Conservation (phyloP, 2,329 filamentous ascomycete species). For the Simplicillium aogashimaense region DNA sequence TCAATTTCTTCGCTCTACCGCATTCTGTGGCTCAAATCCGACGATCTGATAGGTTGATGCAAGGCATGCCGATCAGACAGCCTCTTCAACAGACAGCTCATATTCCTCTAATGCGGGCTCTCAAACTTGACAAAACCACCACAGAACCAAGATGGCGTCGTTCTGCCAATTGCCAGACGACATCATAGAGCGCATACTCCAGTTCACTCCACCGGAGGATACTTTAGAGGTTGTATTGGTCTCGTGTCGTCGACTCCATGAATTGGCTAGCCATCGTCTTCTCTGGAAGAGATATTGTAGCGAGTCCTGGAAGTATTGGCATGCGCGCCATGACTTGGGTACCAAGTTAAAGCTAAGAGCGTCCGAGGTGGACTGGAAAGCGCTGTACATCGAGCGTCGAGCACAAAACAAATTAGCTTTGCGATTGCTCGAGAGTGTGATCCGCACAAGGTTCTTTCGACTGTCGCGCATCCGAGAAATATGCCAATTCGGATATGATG, state of each 20-base stretch:
- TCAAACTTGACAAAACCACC: constrained; percentile 13
- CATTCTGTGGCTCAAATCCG: too few species aligned
- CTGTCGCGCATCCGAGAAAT: constrained; percentile 62
- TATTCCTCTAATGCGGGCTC: background rate
- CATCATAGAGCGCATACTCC: constrained; percentile 70
- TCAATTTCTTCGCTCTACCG: too few species aligned
- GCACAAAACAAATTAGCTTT: constrained; percentile 40
- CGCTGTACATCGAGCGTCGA: constrained; percentile 49
- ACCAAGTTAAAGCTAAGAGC: constrained; percentile 43
- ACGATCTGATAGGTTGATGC: too few species aligned
- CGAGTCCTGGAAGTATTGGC: constrained; percentile 65
- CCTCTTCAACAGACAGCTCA: too few species aligned
- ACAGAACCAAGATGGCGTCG: constrained; percentile 14
- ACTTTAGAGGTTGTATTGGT: constrained; percentile 36
- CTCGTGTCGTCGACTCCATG: constrained; percentile 54
- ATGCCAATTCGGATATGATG: constrained; percentile 69
- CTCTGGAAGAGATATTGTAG: constrained; percentile 75
- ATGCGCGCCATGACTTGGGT: constrained; percentile 49
- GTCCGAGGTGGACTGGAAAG: constrained; percentile 63
- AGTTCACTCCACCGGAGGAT: constrained; percentile 47
- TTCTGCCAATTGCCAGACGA: constrained; percentile 63
- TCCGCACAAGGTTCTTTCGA: constrained; percentile 61
- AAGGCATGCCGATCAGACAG: too few species aligned
- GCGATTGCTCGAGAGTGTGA: constrained; percentile 53
- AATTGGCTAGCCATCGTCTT: constrained; percentile 58